Base-by-base conservation (phyloP, 116 monocot genomes). In the Iris pallida region DNA sequence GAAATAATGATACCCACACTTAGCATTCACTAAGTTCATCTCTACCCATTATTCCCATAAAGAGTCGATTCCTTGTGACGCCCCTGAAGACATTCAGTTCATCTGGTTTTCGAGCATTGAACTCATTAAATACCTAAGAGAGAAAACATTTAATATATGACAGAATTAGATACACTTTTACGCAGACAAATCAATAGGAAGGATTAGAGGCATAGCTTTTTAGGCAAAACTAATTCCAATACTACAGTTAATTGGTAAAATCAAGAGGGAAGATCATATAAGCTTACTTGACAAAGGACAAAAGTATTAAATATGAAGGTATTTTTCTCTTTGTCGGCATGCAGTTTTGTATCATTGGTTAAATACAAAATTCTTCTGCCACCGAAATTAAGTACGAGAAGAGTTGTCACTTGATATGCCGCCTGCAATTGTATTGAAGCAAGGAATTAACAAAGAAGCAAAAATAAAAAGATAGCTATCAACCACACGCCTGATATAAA, bases 21-120 rank as follows among this genome's bases (percentile, higher is more conserved):
- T 63, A 8, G 17, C 46, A 16, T 46, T 45, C 46, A 63, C 5
- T 9, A n/a, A 8, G 57, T 57, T 13, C 20, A 57, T 6, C 16
- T 57, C 30, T 73, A 87, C 82, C 98, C 47, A 98, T 47, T 58
- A 98, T 98, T 4, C 72, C 87, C 57, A 96, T 74, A 68, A 96
- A 96, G n/a, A 96, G 86, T 49, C 15, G 82, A 60, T 86, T 96
- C 65, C 67, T 89, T 1, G 80, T 73, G 5, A 96, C 63, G 16
- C 96, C 96, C 11, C 70, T 53, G 63, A 96, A 91, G n/a, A 89
- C 56, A 61, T 91, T 96, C 44, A 85, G 10, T 64, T 96, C 84
- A 69, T 89, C 87, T 20, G 92, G 96, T 65, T 91, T 96, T 61
- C 96, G 72, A 30, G 96, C 69, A 71, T 96, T 96, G 84, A 96